These are phyloP conservation scores for Lithohypha guttulata DNA, from an alignment of 2,329 filamentous ascomycete species.

Conservation along the genomic window DNA sequence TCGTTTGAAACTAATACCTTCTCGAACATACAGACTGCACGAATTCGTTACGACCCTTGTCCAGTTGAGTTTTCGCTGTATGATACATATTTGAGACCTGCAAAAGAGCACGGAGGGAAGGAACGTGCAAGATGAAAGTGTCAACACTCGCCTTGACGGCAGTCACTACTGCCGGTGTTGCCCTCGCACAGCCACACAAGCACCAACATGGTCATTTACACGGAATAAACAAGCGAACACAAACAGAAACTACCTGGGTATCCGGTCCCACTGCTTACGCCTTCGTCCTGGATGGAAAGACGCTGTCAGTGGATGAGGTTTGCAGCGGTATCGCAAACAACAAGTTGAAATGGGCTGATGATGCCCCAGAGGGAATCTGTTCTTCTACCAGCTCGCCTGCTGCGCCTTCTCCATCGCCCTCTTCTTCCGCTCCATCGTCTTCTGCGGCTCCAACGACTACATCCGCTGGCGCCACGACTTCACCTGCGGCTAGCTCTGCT, in stretches of 20 bases:
- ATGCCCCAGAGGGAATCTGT: constrained; percentile 47
- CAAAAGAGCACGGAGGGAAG: neutral
- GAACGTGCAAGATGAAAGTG: constrained; percentile 14
- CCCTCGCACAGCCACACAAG: constrained; percentile 32
- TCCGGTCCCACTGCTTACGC: constrained; percentile 53
- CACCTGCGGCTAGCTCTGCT: constrained; percentile 9
- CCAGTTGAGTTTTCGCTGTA: constrained; percentile 5
- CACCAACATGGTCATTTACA: constrained; percentile 34
- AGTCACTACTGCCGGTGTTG: constrained; percentile 34
- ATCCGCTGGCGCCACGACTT: constrained; percentile 26
- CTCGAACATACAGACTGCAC: constrained; percentile 12
- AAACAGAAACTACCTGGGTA: constrained; percentile 39
- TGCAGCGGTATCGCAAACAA: constrained; percentile 61
- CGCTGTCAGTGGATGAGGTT: constrained; percentile 54
- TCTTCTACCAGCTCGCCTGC: constrained; percentile 21
- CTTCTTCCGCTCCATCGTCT: constrained; percentile 19
- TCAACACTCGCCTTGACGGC: constrained; percentile 21
- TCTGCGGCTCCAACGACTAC: constrained; percentile 12
- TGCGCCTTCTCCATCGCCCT: constrained; percentile 15
- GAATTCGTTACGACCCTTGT: constrained; percentile 8
- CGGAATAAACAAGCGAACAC: constrained; percentile 27
- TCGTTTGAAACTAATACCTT: constrained; percentile 11
- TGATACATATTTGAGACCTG: neutral
- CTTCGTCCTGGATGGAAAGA: constrained; percentile 59
- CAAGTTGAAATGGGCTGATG: constrained; percentile 52